Conservation (phyloP, 1,284 basidiomycete species). For the Irpex sp. region DNA sequence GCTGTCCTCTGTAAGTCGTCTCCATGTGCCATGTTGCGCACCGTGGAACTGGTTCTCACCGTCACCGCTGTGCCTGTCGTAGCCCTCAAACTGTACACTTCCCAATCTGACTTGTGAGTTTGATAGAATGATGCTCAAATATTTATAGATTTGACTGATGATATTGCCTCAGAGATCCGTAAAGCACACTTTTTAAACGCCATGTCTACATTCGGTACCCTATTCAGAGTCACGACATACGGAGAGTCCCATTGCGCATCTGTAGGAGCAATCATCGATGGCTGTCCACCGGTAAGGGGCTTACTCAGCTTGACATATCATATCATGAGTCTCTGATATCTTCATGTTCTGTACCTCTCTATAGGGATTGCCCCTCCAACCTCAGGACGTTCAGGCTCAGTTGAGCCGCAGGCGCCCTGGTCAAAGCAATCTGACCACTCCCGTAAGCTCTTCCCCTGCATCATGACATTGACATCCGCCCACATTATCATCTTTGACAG, state of each 20-base stretch:
- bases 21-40: neutral
- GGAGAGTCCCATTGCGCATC: conserved; percentile 98
- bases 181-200: conserved; percentile 8
- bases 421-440: conserved; percentile 96
- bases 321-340: neutral
- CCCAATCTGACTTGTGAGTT: neutral
- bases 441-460: conserved; percentile 50
- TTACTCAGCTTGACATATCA: conserved; percentile 6
- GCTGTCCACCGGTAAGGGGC: conserved; percentile 82
- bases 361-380: conserved; percentile 80
- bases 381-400: conserved; percentile 89
- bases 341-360: conserved; percentile 2
- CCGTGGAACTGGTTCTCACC: neutral
- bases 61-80: conserved; percentile 2
- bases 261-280: conserved; percentile 97
- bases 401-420: conserved; percentile 91
- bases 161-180: neutral
- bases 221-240: conserved; percentile 95
- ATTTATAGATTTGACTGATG: neutral
- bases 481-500: conserved; percentile 36
- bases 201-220: conserved; percentile 92
- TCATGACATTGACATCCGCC: neutral
- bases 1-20: conserved; percentile 13
- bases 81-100: neutral
- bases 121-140: neutral